Conservation (phyloP, 768 basidiomycete species). For the Hypholoma fasciculare region DNA sequence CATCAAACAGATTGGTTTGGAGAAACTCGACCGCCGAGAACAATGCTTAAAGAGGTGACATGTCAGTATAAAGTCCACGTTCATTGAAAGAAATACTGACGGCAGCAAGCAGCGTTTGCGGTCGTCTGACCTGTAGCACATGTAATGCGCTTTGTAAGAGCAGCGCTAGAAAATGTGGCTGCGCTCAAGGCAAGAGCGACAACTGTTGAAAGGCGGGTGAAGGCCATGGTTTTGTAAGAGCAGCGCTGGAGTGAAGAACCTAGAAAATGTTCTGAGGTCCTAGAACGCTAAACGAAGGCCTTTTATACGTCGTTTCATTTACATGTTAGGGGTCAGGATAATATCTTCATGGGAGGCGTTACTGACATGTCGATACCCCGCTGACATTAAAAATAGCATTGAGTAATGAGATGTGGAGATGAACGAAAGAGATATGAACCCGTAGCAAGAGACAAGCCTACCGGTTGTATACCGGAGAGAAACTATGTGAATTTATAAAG, state of each 20-base stretch:
- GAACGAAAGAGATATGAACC: too few species aligned
- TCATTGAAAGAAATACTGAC: neutral
- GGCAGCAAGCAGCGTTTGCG: constrained; percentile 15
- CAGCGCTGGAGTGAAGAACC: neutral
- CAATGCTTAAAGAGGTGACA: neutral
- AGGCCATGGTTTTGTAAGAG: constrained; percentile 3
- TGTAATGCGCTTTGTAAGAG: constrained; percentile 19
- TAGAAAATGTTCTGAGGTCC: neutral
- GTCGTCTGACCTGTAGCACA: constrained; percentile 13
- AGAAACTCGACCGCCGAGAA: constrained; percentile 22
- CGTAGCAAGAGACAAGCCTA: too few species aligned
- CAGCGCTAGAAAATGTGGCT: constrained; percentile 11
- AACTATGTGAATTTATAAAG: too few species aligned
- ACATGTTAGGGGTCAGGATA: too few species aligned
- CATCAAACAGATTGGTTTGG: constrained; percentile 29
- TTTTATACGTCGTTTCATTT: neutral
- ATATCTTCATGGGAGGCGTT: too few species aligned
- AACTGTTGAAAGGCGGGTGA: constrained; percentile 9
- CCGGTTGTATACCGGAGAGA: too few species aligned
- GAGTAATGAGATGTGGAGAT: too few species aligned
- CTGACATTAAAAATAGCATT: too few species aligned
- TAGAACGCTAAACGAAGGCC: neutral
- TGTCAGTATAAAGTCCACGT: neutral
- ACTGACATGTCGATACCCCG: too few species aligned
- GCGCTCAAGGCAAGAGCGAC: constrained; percentile 5